Evolutionary conservation across 805 yeast species (phyloP).

Genomic region (Spencermartinsiella europaea): DNA sequence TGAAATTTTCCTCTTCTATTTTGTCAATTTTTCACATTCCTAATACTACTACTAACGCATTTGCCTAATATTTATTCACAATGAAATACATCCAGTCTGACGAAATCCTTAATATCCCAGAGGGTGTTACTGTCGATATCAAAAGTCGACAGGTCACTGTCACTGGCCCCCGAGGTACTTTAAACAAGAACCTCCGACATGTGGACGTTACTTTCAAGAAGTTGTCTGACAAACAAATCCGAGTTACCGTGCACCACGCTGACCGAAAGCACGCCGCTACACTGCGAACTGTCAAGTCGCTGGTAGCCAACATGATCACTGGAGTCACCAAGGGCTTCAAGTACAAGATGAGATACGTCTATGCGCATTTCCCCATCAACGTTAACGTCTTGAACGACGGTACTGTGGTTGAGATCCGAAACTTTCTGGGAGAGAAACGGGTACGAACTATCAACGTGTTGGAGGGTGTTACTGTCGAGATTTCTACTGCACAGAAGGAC

Average conservation of each 20-base stretch:
- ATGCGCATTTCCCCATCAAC: conserved; percentile 99
- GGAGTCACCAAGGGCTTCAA: conserved; percentile 99
- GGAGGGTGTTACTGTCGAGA: conserved; percentile 84
- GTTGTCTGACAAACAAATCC: conserved; percentile 65
- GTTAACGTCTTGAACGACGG: conserved; percentile 85
- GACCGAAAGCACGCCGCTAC: conserved; percentile 99
- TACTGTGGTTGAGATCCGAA: conserved; percentile 89
- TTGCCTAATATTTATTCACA: conserved; percentile 17
- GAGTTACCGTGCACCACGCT: conserved; percentile 94
- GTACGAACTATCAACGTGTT: conserved; percentile 82
- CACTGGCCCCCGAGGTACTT: conserved; percentile 96
- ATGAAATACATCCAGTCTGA: conserved; percentile 88
- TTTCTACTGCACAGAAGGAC: conserved; percentile 84
- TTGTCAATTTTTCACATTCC: no score
- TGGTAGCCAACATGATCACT: conserved; percentile 87
- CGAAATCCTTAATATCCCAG: conserved; percentile 80
- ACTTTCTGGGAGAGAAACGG: conserved; percentile 99
- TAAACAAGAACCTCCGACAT: conserved; percentile 87
- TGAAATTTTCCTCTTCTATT: neutral
- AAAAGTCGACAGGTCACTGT: conserved; percentile 87
- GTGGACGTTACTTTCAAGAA: conserved; percentile 88
- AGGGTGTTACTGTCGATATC: conserved; percentile 86
- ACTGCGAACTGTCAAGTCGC: conserved; percentile 96
- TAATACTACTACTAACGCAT: no score
- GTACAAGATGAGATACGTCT: conserved; percentile 99